Percentiles rank a stretch among this genome's conserved stretches.
Evolutionary conservation across 1,139 yeast genomes (phyloP).

Genomic region (Kodamaea suecica): DNA sequence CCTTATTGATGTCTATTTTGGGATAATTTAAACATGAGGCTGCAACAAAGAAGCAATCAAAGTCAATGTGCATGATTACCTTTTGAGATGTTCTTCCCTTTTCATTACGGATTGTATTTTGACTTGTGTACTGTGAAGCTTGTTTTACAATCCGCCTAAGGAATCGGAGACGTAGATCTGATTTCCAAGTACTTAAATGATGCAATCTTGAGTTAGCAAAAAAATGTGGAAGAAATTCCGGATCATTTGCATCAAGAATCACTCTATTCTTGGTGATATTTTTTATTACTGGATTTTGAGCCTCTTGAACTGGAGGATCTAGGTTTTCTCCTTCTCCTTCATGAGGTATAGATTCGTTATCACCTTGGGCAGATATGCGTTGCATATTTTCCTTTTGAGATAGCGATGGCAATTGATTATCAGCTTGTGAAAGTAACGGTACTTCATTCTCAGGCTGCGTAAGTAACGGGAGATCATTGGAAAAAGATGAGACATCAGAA

Average conservation of each 20-base stretch:
- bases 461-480: slow-evolving; percentile 16
- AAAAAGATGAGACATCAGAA: too few relatives aligned
- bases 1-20: slow-evolving; percentile 49
- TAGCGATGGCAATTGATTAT: too few relatives aligned
- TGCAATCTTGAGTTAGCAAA: slow-evolving; percentile 83
- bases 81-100: slow-evolving; percentile 11
- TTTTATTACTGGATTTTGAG: slow-evolving; percentile 5
- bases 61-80: slow-evolving; percentile 76
- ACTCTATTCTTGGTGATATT: slow-evolving; percentile 10
- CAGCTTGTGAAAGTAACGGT: too few relatives aligned
- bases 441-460: slow-evolving; percentile 17
- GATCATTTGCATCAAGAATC: slow-evolving; percentile 64
- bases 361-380: too few relatives aligned
- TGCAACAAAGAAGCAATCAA: slow-evolving; percentile 90
- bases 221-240: slow-evolving; percentile 67
- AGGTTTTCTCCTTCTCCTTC: too few relatives aligned
- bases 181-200: slow-evolving; percentile 84
- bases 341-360: too few relatives aligned
- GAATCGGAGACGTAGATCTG: slow-evolving; percentile 64
- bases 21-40: slow-evolving; percentile 67
- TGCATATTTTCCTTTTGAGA: too few relatives aligned
- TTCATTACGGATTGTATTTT: too few relatives aligned
- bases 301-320: too few relatives aligned
- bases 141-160: slow-evolving; percentile 37
- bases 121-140: slow-evolving; percentile 4